Percentiles rank a stretch among this genome's conserved stretches.
These are phyloP conservation scores for Aaosphaeria pasadenensis DNA, from an alignment of 2,329 filamentous ascomycete species.

Conservation along the genomic window DNA sequence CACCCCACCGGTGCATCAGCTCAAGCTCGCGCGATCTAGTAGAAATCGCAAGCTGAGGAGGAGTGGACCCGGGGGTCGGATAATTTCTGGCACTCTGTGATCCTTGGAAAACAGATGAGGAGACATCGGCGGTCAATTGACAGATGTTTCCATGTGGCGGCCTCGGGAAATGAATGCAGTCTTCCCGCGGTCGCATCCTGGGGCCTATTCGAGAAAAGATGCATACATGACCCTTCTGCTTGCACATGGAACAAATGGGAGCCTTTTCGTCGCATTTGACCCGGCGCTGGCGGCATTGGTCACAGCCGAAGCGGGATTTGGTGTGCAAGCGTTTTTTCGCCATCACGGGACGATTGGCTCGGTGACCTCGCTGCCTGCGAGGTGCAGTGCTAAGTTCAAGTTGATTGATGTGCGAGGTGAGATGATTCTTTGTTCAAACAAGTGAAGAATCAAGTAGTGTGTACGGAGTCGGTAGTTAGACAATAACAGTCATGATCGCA, in stretches of 20 bases:
- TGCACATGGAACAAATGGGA: constrained; percentile 7
- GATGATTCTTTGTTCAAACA: too few relatives aligned
- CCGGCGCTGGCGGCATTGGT: constrained; percentile 10
- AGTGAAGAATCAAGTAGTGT: too few relatives aligned
- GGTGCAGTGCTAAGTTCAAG: too few relatives aligned
- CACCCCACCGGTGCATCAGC: constrained; percentile 12
- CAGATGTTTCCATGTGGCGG: not conserved
- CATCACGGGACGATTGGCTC: not conserved
- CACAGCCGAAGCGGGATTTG: constrained; percentile 12
- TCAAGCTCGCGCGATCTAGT: constrained; percentile 8
- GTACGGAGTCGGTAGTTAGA: too few relatives aligned
- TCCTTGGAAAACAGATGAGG: too few relatives aligned
- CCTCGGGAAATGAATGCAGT: not conserved
- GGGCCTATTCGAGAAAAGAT: not conserved
- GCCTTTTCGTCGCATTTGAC: constrained; percentile 11
- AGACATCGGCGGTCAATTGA: too few relatives aligned
- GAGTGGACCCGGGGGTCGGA: not conserved
- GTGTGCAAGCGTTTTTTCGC: not conserved
- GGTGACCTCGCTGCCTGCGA: too few relatives aligned
- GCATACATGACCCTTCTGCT: constrained; percentile 1
- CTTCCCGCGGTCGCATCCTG: not conserved
- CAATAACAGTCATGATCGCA: too few relatives aligned
- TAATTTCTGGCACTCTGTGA: not conserved
- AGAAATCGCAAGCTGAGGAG: constrained; percentile 1
- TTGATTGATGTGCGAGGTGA: too few relatives aligned